A percentile compares a stretch with the other conserved stretches of the same genome.
Evolutionary conservation across 805 yeast species (phyloP).

Genomic region (Sporopachydermia quercuum): DNA sequence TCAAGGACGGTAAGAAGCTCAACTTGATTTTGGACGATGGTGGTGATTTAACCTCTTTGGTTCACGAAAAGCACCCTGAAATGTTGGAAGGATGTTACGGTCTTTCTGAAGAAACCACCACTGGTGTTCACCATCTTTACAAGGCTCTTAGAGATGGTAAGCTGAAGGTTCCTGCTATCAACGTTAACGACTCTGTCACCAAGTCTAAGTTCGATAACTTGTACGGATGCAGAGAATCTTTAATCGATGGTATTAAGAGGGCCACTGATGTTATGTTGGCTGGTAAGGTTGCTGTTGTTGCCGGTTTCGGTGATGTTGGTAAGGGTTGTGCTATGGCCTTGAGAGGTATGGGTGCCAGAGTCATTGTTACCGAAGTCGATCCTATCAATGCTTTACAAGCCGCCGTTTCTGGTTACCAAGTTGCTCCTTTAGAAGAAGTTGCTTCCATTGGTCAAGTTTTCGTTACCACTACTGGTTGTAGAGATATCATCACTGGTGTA

Average conservation of each 20-base stretch:
- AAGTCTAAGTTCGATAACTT: conserved; percentile 98
- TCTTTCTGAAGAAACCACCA: conserved; percentile 97
- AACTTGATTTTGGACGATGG: conserved; percentile 98
- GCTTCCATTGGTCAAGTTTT: conserved; percentile 89
- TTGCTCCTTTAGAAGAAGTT: conserved; percentile 88
- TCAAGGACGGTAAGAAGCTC: conserved; percentile 90
- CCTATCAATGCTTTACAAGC: conserved; percentile 99
- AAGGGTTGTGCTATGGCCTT: conserved; percentile 99
- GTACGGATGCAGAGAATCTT: conserved; percentile 98
- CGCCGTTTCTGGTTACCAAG: conserved; percentile 98
- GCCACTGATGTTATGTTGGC: conserved; percentile 99
- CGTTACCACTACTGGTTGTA: conserved; percentile 98
- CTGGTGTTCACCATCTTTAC: conserved; percentile 99
- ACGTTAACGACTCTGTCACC: conserved; percentile 97
- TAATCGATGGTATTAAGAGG: conserved; percentile 97
- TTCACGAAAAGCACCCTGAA: conserved; percentile 97
- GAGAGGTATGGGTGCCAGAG: conserved; percentile 98
- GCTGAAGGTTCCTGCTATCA: conserved; percentile 97
- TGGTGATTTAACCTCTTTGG: conserved; percentile 95
- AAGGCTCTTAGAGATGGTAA: conserved; percentile 78
- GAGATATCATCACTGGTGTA: conserved; percentile 86
- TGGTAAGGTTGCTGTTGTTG: conserved; percentile 97
- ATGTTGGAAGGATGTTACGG: conserved; percentile 92
- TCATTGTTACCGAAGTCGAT: conserved; percentile 91
- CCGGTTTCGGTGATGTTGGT: conserved; percentile 99